Evolutionary conservation across 768 basidiomycete species (phyloP), one percentile per base, ranked within the genome.

Genomic region (Boletus reticulatus): DNA sequence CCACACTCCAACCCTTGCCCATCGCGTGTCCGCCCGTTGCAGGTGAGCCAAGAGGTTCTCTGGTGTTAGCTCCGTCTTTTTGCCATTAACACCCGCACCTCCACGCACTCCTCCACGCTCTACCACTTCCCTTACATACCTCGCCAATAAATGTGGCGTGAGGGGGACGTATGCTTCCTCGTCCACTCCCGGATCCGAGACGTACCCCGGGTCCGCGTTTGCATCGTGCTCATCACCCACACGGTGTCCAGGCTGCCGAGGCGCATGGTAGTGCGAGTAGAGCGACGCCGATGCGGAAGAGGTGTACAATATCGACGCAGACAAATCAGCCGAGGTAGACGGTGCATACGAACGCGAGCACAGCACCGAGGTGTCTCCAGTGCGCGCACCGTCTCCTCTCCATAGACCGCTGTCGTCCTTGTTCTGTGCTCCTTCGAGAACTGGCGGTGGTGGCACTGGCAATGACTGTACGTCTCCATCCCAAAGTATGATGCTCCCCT

Each of bases 401-500:
- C 88, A 89, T 32, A 87, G 63, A 10, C 65, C 63, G 31, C 73
- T 62, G 11, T 45, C 59, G 14, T 53, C 53, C 2, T 7, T 7
- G 4, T 14, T n/a, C 4, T 14, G 16, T 4, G 22, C 37, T 49
- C 47, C 29, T 31, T 46, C 45, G 14, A 47, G n/a, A 12, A 41
- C 24, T 14, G 53, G 55, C 0, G 48, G 56, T 1, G 65, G 63
- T 2, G 54, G 67, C 37, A 31, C 55, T 0, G 72, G 71, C 50
- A 70, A 67, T 2, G 75, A 65, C 11, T 77, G 75, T 14, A 75
- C 73, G 4, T 85, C 82, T 0, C 88, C 87, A 54, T 88, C 84
- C 84, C 87, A 89, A 4, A 88, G 68, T 1, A 90, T 76, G 54
- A 92, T 83, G 52, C 80, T 82, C n/a, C 90, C 91, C 55, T 91